Evolutionary conservation across 2,329 filamentous ascomycete genomes (phyloP), one percentile per base, ranked within the genome.

Genomic region (Curvularia hawaiiensis): DNA sequence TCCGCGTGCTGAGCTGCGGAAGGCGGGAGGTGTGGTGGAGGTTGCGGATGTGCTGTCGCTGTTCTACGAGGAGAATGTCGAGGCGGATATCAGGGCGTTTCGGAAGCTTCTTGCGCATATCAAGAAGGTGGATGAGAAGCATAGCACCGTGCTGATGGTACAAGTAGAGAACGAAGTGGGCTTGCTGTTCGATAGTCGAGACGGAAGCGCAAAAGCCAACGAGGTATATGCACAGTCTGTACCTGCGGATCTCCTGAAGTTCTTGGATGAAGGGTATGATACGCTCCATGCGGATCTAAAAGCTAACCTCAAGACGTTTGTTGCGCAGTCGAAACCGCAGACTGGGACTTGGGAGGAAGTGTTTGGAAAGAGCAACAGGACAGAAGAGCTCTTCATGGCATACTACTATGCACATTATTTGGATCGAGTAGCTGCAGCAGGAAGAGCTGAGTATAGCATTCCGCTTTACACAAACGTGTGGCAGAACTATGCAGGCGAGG

Each of bases 111-210:
- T 80, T 71, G 58, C 60, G 5, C 78, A 80, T 50, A 46, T 80
- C 11, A 77, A 77, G 7, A 69, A 80, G 3, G 64, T 84, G 4
- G 82, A 85, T 45, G 70, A 69, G 1, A 66, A 75, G 11, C 74
- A 84, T 43, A 77, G 72, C 3, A 85, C 82, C 0, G 82, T 85
- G 0, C 60, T 85, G 2, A 85, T 85, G 83, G 78, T 84, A 0
- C 83, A 85, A 59, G 82, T 85, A n/a, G 80, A 85, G 67, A 85
- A 85, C 41, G 83, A 85, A 69, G 77, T 77, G 0, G 83, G 83
- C 0, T 58, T 85, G 0, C 71, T 85, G 0, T 61, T 84, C 79
- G 8, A 75, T 82, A 22, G 83, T 84, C 61, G 72, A 79, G 3
- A 80, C 76, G 3, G 63, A 64, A 1, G 65, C 66, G 82, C 80